These are phyloP conservation scores for Nicotiana paniculata DNA, from an alignment of 257 asterid species.

Conservation along the genomic window DNA sequence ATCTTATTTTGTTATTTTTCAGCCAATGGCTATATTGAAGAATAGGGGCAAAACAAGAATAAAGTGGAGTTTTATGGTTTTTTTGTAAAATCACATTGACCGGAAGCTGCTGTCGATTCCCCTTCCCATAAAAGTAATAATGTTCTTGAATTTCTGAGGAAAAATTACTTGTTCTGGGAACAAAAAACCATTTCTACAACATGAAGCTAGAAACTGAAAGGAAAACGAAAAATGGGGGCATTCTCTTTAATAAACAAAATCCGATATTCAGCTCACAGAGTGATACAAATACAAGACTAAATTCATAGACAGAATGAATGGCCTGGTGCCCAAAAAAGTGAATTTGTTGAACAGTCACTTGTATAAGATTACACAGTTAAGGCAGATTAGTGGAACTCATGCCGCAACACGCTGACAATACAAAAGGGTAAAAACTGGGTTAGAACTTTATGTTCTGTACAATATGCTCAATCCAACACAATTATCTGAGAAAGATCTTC, in stretches of 20 bases:
- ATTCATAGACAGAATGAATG: not conserved
- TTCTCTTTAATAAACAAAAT: not conserved
- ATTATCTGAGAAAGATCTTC: slow-evolving; percentile 15
- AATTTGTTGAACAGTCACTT: not conserved
- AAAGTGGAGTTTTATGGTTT: too few species aligned
- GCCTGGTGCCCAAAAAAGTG: not conserved
- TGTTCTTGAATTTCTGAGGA: not conserved
- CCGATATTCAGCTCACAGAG: not conserved
- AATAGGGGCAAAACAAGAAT: too few species aligned
- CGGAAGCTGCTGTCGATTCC: too few species aligned
- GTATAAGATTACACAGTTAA: not conserved
- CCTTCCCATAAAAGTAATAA: too few species aligned
- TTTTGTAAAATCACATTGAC: too few species aligned
- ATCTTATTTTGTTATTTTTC: too few species aligned
- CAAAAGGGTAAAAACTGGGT: slow-evolving; percentile 5
- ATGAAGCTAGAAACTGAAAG: not conserved
- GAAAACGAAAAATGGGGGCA: not conserved
- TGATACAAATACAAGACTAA: not conserved
- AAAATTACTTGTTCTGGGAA: not conserved
- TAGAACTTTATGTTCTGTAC: slow-evolving; percentile 34
- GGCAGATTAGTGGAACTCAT: not conserved
- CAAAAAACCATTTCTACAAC: not conserved
- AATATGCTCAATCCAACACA: slow-evolving; percentile 20
- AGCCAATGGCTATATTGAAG: too few species aligned
- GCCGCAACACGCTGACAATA: not conserved